A percentile compares a stretch with the other conserved stretches of the same genome.
These are phyloP conservation scores for Pontederia crassipes DNA, from an alignment of 176 grass and related monocot species.

Conservation along the genomic window DNA sequence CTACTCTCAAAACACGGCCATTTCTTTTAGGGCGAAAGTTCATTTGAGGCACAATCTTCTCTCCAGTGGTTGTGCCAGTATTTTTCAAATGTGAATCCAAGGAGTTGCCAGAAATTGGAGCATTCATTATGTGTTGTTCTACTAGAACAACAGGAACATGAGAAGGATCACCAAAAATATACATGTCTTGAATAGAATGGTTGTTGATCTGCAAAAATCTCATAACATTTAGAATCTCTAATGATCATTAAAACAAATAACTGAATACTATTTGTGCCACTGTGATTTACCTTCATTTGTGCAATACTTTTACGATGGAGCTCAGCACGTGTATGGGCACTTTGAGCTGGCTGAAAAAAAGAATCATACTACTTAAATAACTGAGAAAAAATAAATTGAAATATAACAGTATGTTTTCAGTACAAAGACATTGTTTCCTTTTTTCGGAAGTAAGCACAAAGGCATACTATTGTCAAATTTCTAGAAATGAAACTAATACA, in stretches of 20 bases:
- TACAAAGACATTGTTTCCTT: not conserved
- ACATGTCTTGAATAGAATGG: slow-evolving; percentile 71
- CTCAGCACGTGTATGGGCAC: slow-evolving; percentile 59
- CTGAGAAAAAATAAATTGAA: not conserved
- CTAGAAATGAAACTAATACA: slow-evolving; percentile 15
- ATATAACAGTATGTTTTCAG: not conserved
- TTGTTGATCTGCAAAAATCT: slow-evolving; percentile 52
- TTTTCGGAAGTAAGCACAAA: too few relatives aligned
- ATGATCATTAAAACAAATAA: not conserved
- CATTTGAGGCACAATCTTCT: slow-evolving; percentile 22
- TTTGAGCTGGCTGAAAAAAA: slow-evolving; percentile 51
- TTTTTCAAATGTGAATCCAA: slow-evolving; percentile 21
- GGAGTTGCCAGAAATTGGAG: slow-evolving; percentile 45
- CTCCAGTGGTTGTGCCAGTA: slow-evolving; percentile 26
- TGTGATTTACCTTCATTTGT: slow-evolving; percentile 65
- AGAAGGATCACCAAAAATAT: slow-evolving; percentile 88
- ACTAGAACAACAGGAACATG: slow-evolving; percentile 76
- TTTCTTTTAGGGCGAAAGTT: slow-evolving; percentile 28
- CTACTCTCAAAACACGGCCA: slow-evolving; percentile 43
- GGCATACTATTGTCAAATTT: too few relatives aligned
- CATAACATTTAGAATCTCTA: not conserved
- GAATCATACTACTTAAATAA: slow-evolving; percentile 24
- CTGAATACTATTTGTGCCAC: slow-evolving; percentile 1
- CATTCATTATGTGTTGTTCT: slow-evolving; percentile 78
- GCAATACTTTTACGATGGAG: slow-evolving; percentile 77